A percentile compares a stretch with the other conserved stretches of the same genome.
phyloP scores from a whole-genome alignment of 306 rosid species.

The Vigna trinervia region DNA sequence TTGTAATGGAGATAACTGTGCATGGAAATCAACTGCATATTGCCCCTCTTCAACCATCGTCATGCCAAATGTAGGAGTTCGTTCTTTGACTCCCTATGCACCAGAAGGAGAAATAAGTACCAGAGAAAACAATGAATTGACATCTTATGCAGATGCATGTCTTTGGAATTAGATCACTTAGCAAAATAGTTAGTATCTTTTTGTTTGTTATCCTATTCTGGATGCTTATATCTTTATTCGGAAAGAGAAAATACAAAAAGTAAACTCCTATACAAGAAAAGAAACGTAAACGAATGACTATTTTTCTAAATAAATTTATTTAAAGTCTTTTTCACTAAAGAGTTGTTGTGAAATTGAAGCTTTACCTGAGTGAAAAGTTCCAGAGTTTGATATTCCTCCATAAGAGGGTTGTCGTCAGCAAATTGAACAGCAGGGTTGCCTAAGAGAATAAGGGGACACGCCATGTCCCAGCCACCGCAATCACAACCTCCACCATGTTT shows the following conservation, averaged over 20 bases:
- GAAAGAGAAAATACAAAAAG: not conserved
- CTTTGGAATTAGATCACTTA: not conserved
- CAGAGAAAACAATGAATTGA: conserved; percentile 20
- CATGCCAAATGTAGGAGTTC: conserved; percentile 73
- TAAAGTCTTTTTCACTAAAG: conserved; percentile 8
- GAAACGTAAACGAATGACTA: not conserved
- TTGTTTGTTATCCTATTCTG: conserved; percentile 13
- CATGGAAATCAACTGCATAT: conserved; percentile 90
- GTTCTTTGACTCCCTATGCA: conserved; percentile 77
- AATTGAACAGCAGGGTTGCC: conserved; percentile 61
- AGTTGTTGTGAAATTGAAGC: conserved; percentile 12
- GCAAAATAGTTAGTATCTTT: conserved; percentile 2
- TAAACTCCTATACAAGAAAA: not conserved
- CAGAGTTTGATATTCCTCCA: conserved; percentile 55
- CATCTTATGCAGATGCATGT: conserved; percentile 24
- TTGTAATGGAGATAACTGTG: conserved; percentile 79
- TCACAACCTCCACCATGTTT: conserved; percentile 94
- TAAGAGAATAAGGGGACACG: conserved; percentile 79
- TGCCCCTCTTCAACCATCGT: conserved; percentile 73
- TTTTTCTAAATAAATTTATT: conserved; percentile 5
- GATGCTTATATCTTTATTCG: not conserved
- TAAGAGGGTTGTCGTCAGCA: conserved; percentile 49
- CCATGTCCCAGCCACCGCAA: conserved; percentile 98
- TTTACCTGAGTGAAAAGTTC: conserved; percentile 82
- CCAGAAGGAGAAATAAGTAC: conserved; percentile 36